Percentiles rank a stretch among this genome's conserved stretches.
phyloP scores from a whole-genome alignment of 129 eudicot genomes.

The Silybum marianum region DNA sequence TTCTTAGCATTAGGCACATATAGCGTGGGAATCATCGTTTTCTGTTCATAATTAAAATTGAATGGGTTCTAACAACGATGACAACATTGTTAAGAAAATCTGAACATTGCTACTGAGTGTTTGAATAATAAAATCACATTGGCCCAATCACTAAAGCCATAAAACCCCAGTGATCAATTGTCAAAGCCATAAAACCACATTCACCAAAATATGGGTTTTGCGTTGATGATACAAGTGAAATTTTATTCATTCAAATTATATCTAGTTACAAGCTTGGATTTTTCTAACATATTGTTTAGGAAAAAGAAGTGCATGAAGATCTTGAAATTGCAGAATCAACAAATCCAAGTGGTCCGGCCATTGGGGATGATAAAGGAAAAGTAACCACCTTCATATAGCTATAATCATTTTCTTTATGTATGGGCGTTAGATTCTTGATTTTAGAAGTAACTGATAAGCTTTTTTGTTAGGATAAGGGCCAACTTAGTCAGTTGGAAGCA shows the following conservation, averaged over 20 bases:
- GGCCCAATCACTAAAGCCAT: neutral
- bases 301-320: conserved; percentile 41
- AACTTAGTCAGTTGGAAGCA: conserved; percentile 39
- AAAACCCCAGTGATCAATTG: conserved; percentile 1
- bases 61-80: neutral
- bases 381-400: conserved; percentile 17
- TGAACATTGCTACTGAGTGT: neutral
- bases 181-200: conserved; percentile 21
- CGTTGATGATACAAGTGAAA: neutral
- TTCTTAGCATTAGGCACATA: neutral
- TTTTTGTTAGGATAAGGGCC: conserved; percentile 56
- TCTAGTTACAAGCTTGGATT: conserved; percentile 16
- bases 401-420: neutral
- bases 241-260: conserved; percentile 10
- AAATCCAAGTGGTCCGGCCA: conserved; percentile 31
- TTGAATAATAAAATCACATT: neutral
- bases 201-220: conserved; percentile 18
- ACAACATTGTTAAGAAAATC: conserved; percentile 1
- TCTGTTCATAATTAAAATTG: neutral
- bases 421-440: neutral
- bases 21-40: neutral
- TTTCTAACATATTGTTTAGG: conserved; percentile 37
- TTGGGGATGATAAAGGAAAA: conserved; percentile 28
- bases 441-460: neutral
- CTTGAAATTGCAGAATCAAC: conserved; percentile 39